Percentiles rank a stretch among this genome's conserved stretches.
Evolutionary conservation across 495 filamentous ascomycete genomes (phyloP).

Genomic region (Penicillium herquei): DNA sequence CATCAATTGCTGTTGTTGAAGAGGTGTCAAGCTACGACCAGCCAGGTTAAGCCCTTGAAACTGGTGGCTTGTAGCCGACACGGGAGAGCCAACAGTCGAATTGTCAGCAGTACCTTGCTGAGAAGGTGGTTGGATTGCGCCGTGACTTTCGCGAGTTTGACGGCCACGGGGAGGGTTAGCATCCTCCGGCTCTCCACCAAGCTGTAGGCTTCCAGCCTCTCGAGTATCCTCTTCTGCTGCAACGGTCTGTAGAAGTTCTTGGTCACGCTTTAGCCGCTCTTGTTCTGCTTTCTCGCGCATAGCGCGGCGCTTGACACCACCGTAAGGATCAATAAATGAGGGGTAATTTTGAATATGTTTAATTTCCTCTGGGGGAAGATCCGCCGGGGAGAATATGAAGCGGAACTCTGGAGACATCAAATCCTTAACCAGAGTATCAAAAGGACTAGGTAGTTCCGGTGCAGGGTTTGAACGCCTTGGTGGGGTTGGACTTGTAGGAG

Average conservation of each 20-base stretch:
- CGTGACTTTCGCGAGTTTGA: slow-evolving; percentile 47
- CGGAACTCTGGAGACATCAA: slow-evolving; percentile 57
- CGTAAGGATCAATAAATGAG: slow-evolving; percentile 75
- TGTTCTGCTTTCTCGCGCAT: slow-evolving; percentile 66
- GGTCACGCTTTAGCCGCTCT: slow-evolving; percentile 60
- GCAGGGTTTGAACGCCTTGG: slow-evolving; percentile 18
- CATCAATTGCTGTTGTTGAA: slow-evolving; percentile 72
- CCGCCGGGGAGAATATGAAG: slow-evolving; percentile 56
- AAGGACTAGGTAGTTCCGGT: slow-evolving; percentile 29
- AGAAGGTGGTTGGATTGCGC: slow-evolving; percentile 70
- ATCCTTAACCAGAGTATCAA: slow-evolving; percentile 51
- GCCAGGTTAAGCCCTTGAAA: slow-evolving; percentile 57
- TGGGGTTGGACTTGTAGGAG: slow-evolving; percentile 14
- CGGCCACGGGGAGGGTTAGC: slow-evolving; percentile 49
- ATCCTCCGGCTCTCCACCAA: slow-evolving; percentile 90
- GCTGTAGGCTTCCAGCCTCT: slow-evolving; percentile 81
- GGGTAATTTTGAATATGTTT: slow-evolving; percentile 62
- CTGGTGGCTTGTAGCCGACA: slow-evolving; percentile 50
- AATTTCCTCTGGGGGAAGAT: slow-evolving; percentile 53
- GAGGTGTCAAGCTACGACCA: slow-evolving; percentile 72
- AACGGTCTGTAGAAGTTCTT: slow-evolving; percentile 53
- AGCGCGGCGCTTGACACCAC: slow-evolving; percentile 70
- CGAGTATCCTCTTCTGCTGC: slow-evolving; percentile 55
- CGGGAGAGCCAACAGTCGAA: slow-evolving; percentile 44
- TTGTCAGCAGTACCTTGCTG: slow-evolving; percentile 57